These are phyloP conservation scores for Apostasia shenzhenica DNA, from an alignment of 106 monocot species.

Conservation along the genomic window DNA sequence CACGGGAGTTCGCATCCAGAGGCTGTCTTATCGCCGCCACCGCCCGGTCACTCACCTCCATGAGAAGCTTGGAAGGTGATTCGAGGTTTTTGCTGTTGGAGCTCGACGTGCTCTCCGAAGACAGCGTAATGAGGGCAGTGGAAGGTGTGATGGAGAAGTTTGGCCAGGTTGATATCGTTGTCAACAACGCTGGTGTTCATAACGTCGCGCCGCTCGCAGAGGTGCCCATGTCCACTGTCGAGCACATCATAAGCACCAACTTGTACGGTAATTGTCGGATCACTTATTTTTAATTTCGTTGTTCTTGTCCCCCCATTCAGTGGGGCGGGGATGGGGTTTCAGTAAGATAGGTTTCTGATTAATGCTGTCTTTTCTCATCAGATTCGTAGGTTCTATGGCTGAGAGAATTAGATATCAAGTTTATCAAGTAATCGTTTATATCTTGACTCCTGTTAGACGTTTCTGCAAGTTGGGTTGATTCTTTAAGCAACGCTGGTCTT, in stretches of 20 bases:
- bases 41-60: conserved; percentile 51
- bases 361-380: no score
- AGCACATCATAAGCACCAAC: conserved; percentile 62
- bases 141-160: conserved; percentile 35
- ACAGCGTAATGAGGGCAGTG: conserved; percentile 39
- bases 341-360: no score
- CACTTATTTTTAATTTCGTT: no score
- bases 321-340: no score
- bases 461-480: no score
- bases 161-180: conserved; percentile 79
- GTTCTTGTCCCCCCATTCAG: no score
- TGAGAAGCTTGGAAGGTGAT: conserved; percentile 53
- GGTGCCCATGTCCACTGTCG: conserved; percentile 51
- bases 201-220: conserved; percentile 82
- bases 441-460: no score
- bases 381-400: no score
- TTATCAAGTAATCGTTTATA: no score
- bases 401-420: no score
- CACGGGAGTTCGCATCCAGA: conserved; percentile 53
- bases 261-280: conserved; percentile 46
- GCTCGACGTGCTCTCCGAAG: conserved; percentile 68
- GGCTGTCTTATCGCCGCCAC: conserved; percentile 73
- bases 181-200: conserved; percentile 89
- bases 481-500: no score
- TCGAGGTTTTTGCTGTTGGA: conserved; percentile 45